Conservation (phyloP, 164 flowering plant genomes). For the Nelumbo lutea region DNA sequence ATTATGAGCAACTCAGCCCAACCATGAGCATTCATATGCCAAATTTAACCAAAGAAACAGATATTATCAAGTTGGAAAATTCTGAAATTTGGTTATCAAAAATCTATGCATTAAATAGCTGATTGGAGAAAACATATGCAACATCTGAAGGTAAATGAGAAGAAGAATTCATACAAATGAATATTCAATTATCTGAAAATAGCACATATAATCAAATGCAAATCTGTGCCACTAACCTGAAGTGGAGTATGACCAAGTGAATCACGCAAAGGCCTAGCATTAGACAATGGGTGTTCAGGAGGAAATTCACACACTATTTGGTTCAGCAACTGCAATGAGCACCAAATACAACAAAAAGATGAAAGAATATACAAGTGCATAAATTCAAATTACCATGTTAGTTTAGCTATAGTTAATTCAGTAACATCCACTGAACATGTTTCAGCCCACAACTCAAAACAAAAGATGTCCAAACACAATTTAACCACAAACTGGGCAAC, state of each 20-base stretch:
- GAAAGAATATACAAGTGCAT: too few relatives aligned
- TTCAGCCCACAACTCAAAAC: too few relatives aligned
- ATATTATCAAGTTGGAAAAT: too few relatives aligned
- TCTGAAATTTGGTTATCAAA: background rate
- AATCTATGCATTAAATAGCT: background rate
- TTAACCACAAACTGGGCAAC: too few relatives aligned
- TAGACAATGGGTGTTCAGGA: constrained; percentile 82
- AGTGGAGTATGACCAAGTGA: constrained; percentile 92
- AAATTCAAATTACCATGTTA: too few relatives aligned
- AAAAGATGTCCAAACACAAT: too few relatives aligned
- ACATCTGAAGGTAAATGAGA: too few relatives aligned
- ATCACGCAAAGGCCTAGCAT: constrained; percentile 71
- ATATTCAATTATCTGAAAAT: background rate
- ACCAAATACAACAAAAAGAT: constrained; percentile 11
- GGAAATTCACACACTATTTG: constrained; percentile 94
- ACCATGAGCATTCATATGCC: background rate
- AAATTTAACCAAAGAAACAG: background rate
- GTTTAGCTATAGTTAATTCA: too few relatives aligned
- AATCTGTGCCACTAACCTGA: constrained; percentile 47
- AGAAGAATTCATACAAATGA: background rate
- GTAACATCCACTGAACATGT: too few relatives aligned
- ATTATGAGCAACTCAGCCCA: background rate
- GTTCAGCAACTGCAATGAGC: constrained; percentile 66
- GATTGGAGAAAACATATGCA: too few relatives aligned
- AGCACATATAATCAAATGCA: background rate